Evolutionary conservation across 768 basidiomycete genomes (phyloP).

Genomic region (Brasilioporus rufonigricans): DNA sequence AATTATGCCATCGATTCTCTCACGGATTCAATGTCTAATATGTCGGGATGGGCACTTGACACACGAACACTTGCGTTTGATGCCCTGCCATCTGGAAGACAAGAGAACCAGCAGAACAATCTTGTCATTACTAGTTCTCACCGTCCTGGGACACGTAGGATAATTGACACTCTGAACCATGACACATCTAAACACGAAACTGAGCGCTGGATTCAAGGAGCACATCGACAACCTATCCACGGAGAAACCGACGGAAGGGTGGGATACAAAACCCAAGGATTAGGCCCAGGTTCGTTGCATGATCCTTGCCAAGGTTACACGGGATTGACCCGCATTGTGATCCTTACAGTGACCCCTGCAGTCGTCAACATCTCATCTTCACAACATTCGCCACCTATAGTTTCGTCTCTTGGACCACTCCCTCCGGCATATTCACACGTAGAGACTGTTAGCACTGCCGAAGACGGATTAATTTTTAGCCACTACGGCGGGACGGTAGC

Average conservation of each 20-base stretch:
- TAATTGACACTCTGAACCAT: constrained; percentile 1
- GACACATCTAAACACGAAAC: constrained; percentile 1
- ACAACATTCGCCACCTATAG: neutral
- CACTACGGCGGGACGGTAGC: neutral
- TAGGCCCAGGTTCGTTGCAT: constrained; percentile 7
- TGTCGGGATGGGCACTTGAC: neutral
- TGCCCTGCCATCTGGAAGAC: constrained; percentile 1
- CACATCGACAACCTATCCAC: constrained; percentile 6
- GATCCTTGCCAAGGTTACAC: constrained; percentile 1
- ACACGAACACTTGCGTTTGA: constrained; percentile 1
- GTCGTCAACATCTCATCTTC: constrained; percentile 1
- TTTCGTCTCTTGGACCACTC: neutral
- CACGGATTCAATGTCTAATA: constrained; percentile 9
- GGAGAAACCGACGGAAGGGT: neutral
- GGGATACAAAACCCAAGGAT: constrained; percentile 16
- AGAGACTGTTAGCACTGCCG: neutral
- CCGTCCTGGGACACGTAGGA: constrained; percentile 4
- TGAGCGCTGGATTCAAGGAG: constrained; percentile 1
- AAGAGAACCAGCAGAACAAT: neutral
- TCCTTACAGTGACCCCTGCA: constrained; percentile 1
- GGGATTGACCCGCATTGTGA: neutral
- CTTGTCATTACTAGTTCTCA: neutral
- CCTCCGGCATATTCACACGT: constrained; percentile 8
- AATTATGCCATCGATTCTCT: constrained; percentile 1
- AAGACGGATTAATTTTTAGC: neutral